A percentile compares a stretch with the other conserved stretches of the same genome.
Conservation (phyloP, 306 rosid genomes). For the Rosa multiflora region DNA sequence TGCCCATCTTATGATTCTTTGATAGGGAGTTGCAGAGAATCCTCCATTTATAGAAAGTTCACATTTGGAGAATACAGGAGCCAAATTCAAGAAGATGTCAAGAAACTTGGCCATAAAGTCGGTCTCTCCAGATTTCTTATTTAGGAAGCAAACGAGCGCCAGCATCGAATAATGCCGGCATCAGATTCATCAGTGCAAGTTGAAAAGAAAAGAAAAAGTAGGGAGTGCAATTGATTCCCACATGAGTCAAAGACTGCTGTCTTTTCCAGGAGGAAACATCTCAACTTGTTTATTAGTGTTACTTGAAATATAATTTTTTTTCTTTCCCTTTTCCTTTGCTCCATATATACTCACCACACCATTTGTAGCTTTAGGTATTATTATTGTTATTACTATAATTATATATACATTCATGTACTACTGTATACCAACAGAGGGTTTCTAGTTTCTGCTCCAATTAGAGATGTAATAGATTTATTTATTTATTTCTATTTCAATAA, state of each 20-base stretch:
- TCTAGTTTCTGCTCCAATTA: neutral
- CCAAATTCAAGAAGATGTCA: constrained; percentile 75
- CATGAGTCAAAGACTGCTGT: neutral
- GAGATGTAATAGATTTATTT: neutral
- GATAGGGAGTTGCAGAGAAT: constrained; percentile 62
- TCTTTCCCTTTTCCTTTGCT: neutral
- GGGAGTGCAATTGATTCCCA: constrained; percentile 1
- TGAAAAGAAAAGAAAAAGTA: neutral
- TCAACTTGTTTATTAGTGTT: neutral
- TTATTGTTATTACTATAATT: neutral
- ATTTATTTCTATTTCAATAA: neutral
- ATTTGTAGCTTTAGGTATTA: neutral
- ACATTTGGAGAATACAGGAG: constrained; percentile 76
- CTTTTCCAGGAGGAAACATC: constrained; percentile 2
- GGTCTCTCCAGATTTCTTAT: constrained; percentile 72
- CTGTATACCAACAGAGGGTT: neutral
- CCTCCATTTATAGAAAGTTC: constrained; percentile 68
- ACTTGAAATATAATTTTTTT: neutral
- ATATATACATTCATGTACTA: neutral
- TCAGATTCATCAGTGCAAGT: neutral
- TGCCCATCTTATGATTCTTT: constrained; percentile 78
- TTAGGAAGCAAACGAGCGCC: constrained; percentile 10
- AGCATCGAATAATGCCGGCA: neutral
- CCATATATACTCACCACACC: neutral
- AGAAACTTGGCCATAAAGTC: constrained; percentile 62